Evolutionary conservation across 1,284 basidiomycete species (phyloP), one percentile per base, ranked within the genome.

Genomic region (Puccinia coronata): DNA sequence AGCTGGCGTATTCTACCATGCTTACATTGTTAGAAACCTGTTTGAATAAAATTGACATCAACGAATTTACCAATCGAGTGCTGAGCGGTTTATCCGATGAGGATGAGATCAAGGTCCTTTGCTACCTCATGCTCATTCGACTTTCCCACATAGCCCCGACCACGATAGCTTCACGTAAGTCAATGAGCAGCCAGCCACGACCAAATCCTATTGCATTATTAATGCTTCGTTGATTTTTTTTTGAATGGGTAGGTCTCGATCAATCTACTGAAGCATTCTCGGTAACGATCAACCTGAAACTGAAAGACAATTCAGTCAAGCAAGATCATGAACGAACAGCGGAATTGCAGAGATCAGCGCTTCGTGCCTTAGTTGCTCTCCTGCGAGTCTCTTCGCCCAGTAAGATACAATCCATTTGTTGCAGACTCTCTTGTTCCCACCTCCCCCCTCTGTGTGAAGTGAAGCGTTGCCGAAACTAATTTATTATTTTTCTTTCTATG

Each of bases 1-100:
- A 96, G 89, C 96, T 94, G 0, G 96, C 96, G 1, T 98, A 94
- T 87, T 96, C 99, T 87, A 96, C 96, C 5, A 93, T 99, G 89
- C 96, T 96, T 86, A 98, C 96, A 23, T 87, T 98, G 82, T 90
- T 98, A 78, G 95, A 97, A 84, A 96, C 94, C 0, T 96, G 93
- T 85, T 89, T 97, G 75, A 88, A 90, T 81, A 92, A 92, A 85
- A 89, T 98, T 69, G 94, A 96, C 84, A 88, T 98, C 9, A 90
- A 92, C 83, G 91, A 92, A 55, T 96, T 96, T 88, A 89, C 97
- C 25, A 89, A 89, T 36, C 91, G 92, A 51, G 92, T 98, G 67
- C 89, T 97, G 70, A 90, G 90, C 0, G 96, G 95, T 1, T 90
- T 99, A 14, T 88, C 89, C 0, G 96, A 99, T 86, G 92, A 93